phyloP scores from a whole-genome alignment of 345 rosid species.

The Microthlaspi erraticum region DNA sequence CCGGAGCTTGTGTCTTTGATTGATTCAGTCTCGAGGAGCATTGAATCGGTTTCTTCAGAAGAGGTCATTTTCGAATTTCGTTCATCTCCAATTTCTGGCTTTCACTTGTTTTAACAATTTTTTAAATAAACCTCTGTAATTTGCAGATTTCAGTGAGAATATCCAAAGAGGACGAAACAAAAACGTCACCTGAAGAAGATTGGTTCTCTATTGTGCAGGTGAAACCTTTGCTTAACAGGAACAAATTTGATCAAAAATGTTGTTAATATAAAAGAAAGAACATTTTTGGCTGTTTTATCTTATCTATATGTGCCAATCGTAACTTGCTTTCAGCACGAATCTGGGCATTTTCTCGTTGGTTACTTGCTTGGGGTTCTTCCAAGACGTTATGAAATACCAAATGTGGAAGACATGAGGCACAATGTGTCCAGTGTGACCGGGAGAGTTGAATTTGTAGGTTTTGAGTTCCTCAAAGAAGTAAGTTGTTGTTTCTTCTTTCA shows the following conservation, averaged over 20 bases:
- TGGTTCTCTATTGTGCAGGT: constrained; percentile 42
- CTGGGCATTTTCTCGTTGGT: constrained; percentile 67
- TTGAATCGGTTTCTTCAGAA: constrained; percentile 42
- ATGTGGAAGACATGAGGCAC: constrained; percentile 39
- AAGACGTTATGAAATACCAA: constrained; percentile 51
- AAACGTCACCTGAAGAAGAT: constrained; percentile 37
- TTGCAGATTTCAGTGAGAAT: constrained; percentile 18
- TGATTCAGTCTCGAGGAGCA: constrained; percentile 46
- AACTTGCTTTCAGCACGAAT: constrained; percentile 77
- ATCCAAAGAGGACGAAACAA: background rate
- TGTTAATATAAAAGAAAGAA: background rate
- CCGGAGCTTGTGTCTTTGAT: constrained; percentile 40
- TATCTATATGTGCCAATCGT: no score
- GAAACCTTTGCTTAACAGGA: background rate
- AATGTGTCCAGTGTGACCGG: constrained; percentile 40
- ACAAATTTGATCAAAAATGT: background rate
- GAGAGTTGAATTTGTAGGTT: constrained; percentile 58
- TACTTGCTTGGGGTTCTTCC: constrained; percentile 74
- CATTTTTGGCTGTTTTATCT: no score
- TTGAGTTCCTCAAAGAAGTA: constrained; percentile 64
- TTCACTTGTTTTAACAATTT: no score
- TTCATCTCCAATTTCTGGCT: no score
- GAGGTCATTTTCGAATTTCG: constrained; percentile 27
- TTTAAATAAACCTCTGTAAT: background rate
- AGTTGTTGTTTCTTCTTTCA: constrained; percentile 1